Conservation (phyloP, 352 stramenopile genomes). For the Pythium scleroteichum region DNA sequence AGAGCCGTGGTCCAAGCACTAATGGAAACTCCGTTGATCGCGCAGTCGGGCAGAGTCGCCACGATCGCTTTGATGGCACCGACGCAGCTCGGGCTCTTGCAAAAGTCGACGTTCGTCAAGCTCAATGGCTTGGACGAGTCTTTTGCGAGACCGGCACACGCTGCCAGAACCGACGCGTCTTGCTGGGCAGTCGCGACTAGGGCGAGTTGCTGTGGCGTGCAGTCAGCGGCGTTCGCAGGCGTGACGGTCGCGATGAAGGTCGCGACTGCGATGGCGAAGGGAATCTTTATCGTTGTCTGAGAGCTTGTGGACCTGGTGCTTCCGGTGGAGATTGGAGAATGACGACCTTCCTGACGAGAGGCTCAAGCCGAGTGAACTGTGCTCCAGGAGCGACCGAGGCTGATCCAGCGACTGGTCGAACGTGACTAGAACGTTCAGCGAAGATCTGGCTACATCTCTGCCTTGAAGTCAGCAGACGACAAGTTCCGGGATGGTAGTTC, state of each 20-base stretch:
- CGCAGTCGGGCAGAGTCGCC: conserved; percentile 10
- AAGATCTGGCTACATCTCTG: conserved; percentile 4
- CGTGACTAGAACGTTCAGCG: conserved; percentile 16
- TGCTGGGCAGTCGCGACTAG: conserved; percentile 7
- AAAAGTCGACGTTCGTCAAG: conserved; percentile 19
- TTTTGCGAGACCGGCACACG: conserved; percentile 4
- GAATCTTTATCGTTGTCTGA: conserved; percentile 7
- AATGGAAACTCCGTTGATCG: conserved; percentile 17
- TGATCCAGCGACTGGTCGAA: not conserved
- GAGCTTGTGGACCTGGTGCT: not conserved
- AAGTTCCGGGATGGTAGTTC: not conserved
- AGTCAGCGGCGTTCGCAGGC: not conserved
- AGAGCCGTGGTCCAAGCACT: not conserved
- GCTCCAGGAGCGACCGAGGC: not conserved
- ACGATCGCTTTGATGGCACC: conserved; percentile 10
- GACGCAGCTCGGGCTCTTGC: conserved; percentile 10
- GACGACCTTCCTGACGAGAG: not conserved
- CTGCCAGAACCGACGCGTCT: not conserved
- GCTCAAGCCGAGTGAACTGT: not conserved
- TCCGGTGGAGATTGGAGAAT: not conserved
- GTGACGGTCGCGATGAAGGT: not conserved
- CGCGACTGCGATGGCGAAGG: not conserved
- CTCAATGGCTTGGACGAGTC: conserved; percentile 7
- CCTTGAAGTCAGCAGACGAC: no score
- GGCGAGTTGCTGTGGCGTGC: not conserved